Percentiles rank a stretch among this genome's conserved stretches.
Conservation (phyloP, 352 stramenopile genomes). For the Globisporangium cederbergense region DNA sequence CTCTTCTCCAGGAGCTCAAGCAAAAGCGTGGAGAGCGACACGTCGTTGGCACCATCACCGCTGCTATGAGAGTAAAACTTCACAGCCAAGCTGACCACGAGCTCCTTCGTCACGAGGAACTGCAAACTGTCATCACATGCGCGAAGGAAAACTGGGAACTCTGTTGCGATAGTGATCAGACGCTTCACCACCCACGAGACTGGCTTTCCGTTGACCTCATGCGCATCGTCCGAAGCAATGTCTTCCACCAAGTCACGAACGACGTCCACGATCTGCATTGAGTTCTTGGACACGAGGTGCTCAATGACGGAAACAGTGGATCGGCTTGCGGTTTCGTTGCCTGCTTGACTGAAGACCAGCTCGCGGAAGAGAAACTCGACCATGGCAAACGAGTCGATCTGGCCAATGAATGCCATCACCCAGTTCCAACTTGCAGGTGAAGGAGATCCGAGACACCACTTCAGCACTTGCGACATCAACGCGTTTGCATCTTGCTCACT, state of each 20-base stretch:
- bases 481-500: slow-evolving; percentile 20
- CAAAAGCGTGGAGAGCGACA: slow-evolving; percentile 13
- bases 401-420: slow-evolving; percentile 39
- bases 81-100: slow-evolving; percentile 27
- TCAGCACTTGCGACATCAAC: slow-evolving; percentile 37
- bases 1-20: slow-evolving; percentile 30
- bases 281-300: slow-evolving; percentile 30
- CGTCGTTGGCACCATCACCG: neutral
- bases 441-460: slow-evolving; percentile 35
- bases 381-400: slow-evolving; percentile 41
- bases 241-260: slow-evolving; percentile 39
- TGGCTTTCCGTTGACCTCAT: slow-evolving; percentile 2
- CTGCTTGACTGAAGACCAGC: slow-evolving; percentile 18
- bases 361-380: slow-evolving; percentile 47
- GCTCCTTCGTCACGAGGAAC: slow-evolving; percentile 53
- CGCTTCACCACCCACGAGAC: slow-evolving; percentile 17
- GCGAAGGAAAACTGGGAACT: slow-evolving; percentile 32
- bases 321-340: slow-evolving; percentile 5
- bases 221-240: neutral
- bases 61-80: slow-evolving; percentile 18
- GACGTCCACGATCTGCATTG: slow-evolving; percentile 48
- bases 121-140: slow-evolving; percentile 59
- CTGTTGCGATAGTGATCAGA: slow-evolving; percentile 32
- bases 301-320: slow-evolving; percentile 38
- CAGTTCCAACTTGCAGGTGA: slow-evolving; percentile 44